A percentile compares a stretch with the other conserved stretches of the same genome.
Conservation (phyloP, 108 stramenopile species). For the Stephanodiscus triporus region DNA sequence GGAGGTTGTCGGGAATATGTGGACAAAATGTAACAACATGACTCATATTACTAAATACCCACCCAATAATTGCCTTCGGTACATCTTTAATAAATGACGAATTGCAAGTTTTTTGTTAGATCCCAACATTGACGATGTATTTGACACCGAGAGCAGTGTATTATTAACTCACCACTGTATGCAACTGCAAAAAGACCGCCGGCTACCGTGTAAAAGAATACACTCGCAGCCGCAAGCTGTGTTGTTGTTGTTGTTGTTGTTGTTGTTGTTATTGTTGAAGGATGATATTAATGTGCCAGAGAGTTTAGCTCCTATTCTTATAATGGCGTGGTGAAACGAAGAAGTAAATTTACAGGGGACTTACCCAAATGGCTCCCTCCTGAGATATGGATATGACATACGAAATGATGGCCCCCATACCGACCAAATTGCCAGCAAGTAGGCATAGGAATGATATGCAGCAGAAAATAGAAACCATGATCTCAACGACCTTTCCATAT, state of each 20-base stretch:
- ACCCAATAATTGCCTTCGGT: conserved; percentile 62
- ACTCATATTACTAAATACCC: neutral
- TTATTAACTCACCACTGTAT: conserved; percentile 53
- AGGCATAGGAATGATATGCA: conserved; percentile 76
- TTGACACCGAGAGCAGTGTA: neutral
- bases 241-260: too few relatives aligned
- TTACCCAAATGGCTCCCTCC: conserved; percentile 49
- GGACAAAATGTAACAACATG: neutral
- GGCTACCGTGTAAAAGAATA: conserved; percentile 64
- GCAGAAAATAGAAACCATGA: conserved; percentile 61
- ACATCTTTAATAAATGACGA: conserved; percentile 37
- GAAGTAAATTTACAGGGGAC: neutral
- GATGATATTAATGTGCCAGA: too few relatives aligned
- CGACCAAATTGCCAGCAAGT: conserved; percentile 76
- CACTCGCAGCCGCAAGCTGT: conserved; percentile 57
- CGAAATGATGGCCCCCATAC: conserved; percentile 64
- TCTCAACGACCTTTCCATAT: conserved; percentile 68
- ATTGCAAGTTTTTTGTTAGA: neutral
- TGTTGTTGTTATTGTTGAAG: too few relatives aligned
- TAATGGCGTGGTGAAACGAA: neutral
- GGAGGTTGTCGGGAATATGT: too few relatives aligned
- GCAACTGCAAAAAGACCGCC: conserved; percentile 81
- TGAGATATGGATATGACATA: conserved; percentile 57
- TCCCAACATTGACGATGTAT: neutral
- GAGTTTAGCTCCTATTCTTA: neutral